phyloP scores from a whole-genome alignment of 371 early-diverging fungal genomes.

The Zychaea mexicana region DNA sequence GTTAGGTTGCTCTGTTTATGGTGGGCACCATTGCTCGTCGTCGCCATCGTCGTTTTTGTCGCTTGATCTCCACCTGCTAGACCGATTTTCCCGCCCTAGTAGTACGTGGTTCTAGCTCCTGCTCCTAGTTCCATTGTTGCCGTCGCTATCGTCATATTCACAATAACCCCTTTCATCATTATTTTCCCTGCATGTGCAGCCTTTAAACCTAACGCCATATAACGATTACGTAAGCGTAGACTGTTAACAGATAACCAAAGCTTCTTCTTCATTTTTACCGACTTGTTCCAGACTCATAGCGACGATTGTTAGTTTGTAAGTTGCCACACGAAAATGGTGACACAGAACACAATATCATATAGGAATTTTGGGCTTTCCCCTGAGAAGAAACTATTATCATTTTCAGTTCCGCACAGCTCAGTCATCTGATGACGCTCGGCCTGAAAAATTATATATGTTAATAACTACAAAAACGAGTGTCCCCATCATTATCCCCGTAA shows the following conservation, averaged over 20 bases:
- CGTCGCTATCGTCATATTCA: too few species aligned
- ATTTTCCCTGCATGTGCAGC: slow-evolving; percentile 30
- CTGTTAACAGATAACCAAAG: slow-evolving; percentile 58
- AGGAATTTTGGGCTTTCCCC: slow-evolving; percentile 85
- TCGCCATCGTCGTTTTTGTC: too few species aligned
- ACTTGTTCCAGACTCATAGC: slow-evolving; percentile 67
- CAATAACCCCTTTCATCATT: too few species aligned
- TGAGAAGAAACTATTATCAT: slow-evolving; percentile 89
- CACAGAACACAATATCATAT: slow-evolving; percentile 79
- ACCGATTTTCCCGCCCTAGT: too few species aligned
- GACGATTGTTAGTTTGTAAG: slow-evolving; percentile 91
- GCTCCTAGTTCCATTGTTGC: too few species aligned
- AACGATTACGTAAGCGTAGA: slow-evolving; percentile 49
- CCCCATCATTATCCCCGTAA: slow-evolving; percentile 69
- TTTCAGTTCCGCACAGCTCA: slow-evolving; percentile 84
- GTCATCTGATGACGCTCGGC: slow-evolving; percentile 54
- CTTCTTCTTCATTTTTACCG: slow-evolving; percentile 60
- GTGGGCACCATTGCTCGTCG: too few species aligned
- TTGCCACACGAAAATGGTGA: slow-evolving; percentile 87
- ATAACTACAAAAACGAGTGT: slow-evolving; percentile 77
- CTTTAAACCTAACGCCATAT: slow-evolving; percentile 2
- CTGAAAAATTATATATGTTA: slow-evolving; percentile 75
- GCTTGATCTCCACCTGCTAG: too few species aligned
- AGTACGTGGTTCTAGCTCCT: too few species aligned
- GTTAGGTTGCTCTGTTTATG: too few species aligned